phyloP scores from a whole-genome alignment of 2,329 filamentous ascomycete species.

The Drechslera avenae region DNA sequence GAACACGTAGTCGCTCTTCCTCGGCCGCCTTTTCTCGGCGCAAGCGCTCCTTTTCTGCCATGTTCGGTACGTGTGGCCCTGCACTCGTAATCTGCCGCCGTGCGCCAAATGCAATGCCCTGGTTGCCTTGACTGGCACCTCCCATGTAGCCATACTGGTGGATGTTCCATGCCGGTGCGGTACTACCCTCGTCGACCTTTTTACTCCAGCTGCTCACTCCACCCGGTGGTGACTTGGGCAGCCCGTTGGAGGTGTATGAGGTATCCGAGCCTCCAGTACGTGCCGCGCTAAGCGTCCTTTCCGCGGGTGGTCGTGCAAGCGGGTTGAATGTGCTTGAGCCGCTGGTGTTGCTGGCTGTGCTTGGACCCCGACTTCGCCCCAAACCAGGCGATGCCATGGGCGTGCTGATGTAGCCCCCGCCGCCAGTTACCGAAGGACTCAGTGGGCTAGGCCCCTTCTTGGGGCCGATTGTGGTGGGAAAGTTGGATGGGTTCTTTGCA shows the following conservation, averaged over 20 bases:
- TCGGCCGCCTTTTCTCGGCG: conserved; percentile 62
- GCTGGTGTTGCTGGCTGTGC: conserved; percentile 47
- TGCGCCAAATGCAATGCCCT: conserved; percentile 90
- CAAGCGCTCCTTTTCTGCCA: conserved; percentile 82
- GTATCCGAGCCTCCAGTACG: conserved; percentile 62
- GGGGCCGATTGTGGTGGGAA: conserved; percentile 77
- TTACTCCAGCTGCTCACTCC: conserved; percentile 91
- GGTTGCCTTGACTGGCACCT: conserved; percentile 91
- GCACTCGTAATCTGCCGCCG: conserved; percentile 90
- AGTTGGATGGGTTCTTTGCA: conserved; percentile 71
- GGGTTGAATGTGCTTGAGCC: conserved; percentile 55
- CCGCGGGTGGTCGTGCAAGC: conserved; percentile 42
- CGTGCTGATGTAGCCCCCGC: conserved; percentile 28
- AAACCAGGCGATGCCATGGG: conserved; percentile 38
- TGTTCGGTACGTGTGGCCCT: conserved; percentile 75
- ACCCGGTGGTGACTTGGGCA: conserved; percentile 53
- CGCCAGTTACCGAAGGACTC: conserved; percentile 44
- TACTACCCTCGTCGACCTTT: conserved; percentile 77
- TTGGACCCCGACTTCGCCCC: conserved; percentile 51
- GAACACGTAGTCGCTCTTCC: conserved; percentile 56
- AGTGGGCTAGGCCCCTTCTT: conserved; percentile 59
- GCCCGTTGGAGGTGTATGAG: conserved; percentile 59
- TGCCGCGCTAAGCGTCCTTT: conserved; percentile 52
- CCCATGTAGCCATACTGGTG: conserved; percentile 97
- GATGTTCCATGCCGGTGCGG: conserved; percentile 95